These are phyloP conservation scores for Colletotrichum destructivum DNA, from an alignment of 2,329 filamentous ascomycete species.

Conservation along the genomic window DNA sequence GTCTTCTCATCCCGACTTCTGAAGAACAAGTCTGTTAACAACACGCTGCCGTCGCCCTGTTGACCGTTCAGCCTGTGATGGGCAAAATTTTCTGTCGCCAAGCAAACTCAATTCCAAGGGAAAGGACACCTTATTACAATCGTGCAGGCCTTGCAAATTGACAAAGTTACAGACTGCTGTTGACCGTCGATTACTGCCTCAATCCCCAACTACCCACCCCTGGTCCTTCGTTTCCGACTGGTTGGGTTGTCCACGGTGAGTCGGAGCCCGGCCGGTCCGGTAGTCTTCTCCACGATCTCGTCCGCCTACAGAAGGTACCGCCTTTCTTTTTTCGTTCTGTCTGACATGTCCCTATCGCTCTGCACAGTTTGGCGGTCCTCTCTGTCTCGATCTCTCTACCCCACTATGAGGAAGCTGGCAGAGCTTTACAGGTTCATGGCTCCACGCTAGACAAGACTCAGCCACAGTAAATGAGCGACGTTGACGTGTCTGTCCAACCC, in stretches of 20 bases:
- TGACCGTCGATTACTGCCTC: background rate
- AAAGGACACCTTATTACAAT: slow-evolving; percentile 6
- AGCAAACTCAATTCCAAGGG: slow-evolving; percentile 26
- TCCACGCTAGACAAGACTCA: slow-evolving; percentile 34
- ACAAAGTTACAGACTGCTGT: background rate
- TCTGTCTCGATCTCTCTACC: slow-evolving; percentile 18
- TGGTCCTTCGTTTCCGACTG: slow-evolving; percentile 8
- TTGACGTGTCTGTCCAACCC: slow-evolving; percentile 31
- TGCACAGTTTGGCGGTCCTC: background rate
- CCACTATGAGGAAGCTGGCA: slow-evolving; percentile 30
- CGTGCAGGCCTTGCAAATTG: background rate
- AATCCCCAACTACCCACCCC: background rate
- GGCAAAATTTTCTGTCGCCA: slow-evolving; percentile 8
- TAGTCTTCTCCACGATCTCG: slow-evolving; percentile 1
- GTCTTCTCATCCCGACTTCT: background rate
- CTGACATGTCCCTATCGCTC: background rate
- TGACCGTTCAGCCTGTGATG: background rate
- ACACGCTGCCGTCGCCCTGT: slow-evolving; percentile 6
- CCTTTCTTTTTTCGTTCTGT: background rate
- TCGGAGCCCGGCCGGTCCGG: slow-evolving; percentile 28
- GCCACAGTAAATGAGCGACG: slow-evolving; percentile 27
- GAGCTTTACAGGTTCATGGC: slow-evolving; percentile 27
- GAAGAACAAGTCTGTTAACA: background rate
- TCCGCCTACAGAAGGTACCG: background rate
- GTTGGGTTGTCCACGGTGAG: slow-evolving; percentile 16